Percentiles rank a stretch among this genome's conserved stretches.
These are phyloP conservation scores for Naganishia friedmannii DNA, from an alignment of 768 basidiomycete genomes.

Conservation along the genomic window DNA sequence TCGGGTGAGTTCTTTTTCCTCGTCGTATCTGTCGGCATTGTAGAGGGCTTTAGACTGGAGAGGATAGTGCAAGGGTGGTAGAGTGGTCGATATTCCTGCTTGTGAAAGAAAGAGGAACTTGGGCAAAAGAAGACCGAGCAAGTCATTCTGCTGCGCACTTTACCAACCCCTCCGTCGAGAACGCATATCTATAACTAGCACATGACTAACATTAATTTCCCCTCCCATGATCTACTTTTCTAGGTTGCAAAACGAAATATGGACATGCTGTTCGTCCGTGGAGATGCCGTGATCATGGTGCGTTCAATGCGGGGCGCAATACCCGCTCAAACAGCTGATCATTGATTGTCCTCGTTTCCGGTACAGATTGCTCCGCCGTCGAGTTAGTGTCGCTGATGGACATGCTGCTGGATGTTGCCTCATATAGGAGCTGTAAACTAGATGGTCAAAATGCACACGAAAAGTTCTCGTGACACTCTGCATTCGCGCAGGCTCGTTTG, in stretches of 20 bases:
- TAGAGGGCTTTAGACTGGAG: no score
- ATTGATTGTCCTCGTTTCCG: neutral
- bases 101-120: no score
- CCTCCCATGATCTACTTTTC: no score
- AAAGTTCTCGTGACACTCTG: neutral
- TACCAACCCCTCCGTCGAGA: neutral
- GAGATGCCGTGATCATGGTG: slow-evolving; percentile 94
- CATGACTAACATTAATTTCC: no score
- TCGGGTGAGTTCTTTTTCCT: slow-evolving; percentile 21
- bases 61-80: no score
- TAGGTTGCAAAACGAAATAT: slow-evolving; percentile 89
- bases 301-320: slow-evolving; percentile 18
- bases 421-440: neutral
- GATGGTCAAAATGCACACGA: neutral
- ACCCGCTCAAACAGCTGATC: neutral
- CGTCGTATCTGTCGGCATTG: neutral
- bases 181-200: no score
- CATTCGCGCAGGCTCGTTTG: neutral
- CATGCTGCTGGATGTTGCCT: neutral
- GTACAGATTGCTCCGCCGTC: slow-evolving; percentile 13
- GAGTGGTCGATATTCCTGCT: no score
- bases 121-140: no score
- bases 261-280: slow-evolving; percentile 97
- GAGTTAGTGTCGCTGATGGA: neutral
- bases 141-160: no score